Percentiles rank a stretch among this genome's conserved stretches.
These are phyloP conservation scores for Nemania bipapillata DNA, from an alignment of 2,329 filamentous ascomycete species.

Conservation along the genomic window DNA sequence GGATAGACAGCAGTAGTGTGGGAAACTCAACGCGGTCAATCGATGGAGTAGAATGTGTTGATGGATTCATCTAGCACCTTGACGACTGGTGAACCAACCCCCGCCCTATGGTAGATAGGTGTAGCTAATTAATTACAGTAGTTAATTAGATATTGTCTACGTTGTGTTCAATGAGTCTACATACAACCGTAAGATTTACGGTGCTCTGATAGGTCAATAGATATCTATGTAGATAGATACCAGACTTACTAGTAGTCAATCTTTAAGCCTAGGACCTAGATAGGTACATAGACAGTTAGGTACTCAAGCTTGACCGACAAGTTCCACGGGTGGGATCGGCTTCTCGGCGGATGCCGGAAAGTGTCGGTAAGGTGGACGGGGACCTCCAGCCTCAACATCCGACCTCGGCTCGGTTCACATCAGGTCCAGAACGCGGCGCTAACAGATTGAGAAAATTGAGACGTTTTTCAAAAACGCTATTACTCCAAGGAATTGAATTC, in stretches of 20 bases:
- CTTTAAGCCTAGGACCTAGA: no score
- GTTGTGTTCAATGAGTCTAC: background rate
- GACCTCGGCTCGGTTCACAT: constrained; percentile 35
- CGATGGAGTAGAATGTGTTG: background rate
- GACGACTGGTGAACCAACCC: constrained; percentile 7
- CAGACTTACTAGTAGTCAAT: no score
- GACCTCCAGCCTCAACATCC: constrained; percentile 19
- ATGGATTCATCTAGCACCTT: background rate
- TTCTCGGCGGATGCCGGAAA: constrained; percentile 31
- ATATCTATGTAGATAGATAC: no score
- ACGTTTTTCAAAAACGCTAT: background rate
- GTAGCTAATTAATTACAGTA: constrained; percentile 26
- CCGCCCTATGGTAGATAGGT: constrained; percentile 14
- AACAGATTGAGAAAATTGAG: background rate
- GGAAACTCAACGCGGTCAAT: constrained; percentile 7
- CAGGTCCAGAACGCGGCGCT: background rate
- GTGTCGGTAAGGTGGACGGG: constrained; percentile 23
- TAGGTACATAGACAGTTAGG: no score
- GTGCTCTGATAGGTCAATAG: background rate
- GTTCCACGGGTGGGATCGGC: background rate
- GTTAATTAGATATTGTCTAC: constrained; percentile 27
- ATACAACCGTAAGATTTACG: background rate
- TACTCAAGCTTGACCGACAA: background rate
- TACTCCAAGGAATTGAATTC: background rate
- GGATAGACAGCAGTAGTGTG: background rate